Base-by-base conservation (phyloP, 2,329 filamentous ascomycete species). In the Dothideomycetidae sp. region DNA sequence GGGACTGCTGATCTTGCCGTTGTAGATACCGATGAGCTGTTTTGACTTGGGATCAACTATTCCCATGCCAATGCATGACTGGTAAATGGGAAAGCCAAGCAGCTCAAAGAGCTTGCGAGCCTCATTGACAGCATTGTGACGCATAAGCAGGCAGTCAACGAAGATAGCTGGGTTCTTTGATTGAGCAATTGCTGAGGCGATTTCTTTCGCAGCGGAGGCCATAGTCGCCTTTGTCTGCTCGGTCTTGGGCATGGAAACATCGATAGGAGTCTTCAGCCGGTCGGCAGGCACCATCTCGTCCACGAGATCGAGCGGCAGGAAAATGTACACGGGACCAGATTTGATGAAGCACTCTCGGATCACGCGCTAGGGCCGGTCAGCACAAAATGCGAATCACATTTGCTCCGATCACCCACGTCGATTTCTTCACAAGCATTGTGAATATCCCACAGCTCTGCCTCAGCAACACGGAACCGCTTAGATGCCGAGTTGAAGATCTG, bases 321-420 rank as follows among this genome's bases (percentile, higher is more conserved):
- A 63, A 33, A 64, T 59, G 42, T 63, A 64, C 0, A 64, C 61
- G 2, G 61, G 61, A 1, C 52, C 49, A 10, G 53, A 59, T 41
- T 61, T 51, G 30, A 64, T 41, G 38, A 62, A 57, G 46, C 58
- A 60, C 45, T 63, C 60, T 33, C 59, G 43, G 29, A 64, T 52
- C 11, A 61, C 59, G 3, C 60, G 48, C 49, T 51, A 28, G 5
- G 5, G 15, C 5, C 19, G 21, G 21, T 41, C 31, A 43, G 37
- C 26, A 11, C 12, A n/a, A 26, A n/a, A 26, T 21, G 3, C 18
- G 11, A 13, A 29, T 15, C 10, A 12, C n/a, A 29, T 9, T 11
- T 14, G 17, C 35, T 33, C 18, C 5, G 3, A 7, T 14, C n/a
- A 29, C 46, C 28, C 41, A 50, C 50, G 44, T 64, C 61, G 41